Evolutionary conservation across 2,329 filamentous ascomycete genomes (phyloP), one percentile per base, ranked within the genome.

Genomic region (Apiospora saccharicola): DNA sequence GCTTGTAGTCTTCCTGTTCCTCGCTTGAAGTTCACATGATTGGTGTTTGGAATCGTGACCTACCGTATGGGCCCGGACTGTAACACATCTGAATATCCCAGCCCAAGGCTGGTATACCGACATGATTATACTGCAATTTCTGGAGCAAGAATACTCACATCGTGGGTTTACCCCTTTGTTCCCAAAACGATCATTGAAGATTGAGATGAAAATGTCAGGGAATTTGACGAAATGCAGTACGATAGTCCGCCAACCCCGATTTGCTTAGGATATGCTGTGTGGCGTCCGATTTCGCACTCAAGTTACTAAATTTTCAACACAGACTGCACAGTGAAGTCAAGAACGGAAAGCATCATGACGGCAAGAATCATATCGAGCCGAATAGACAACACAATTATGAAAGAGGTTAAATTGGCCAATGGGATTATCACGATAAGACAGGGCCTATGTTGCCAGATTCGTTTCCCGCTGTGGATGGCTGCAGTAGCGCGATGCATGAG

Each of bases 401-500:
- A 64, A 41, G 57, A 64, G 41, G 57, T 41, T 8, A 34, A 22
- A 53, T 26, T 51, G 47, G 34, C 68, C 68, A 70, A 70, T 70
- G n/a, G 37, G 68, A 19, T 22, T 26, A 1, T 34, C n/a, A 41
- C 68, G 68, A 70, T 70, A 70, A 70, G 46, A 51, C 68, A 70
- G 46, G 67, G 44, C 67, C 49, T 69, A 22, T 47, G 44, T 69
- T 69, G 67, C 67, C 67, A 69, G 67, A 46, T 49, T 46, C 44
- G 44, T 44, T 49, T 34, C 67, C 37, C 67, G 43, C 67, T 49
- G 26, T 46, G 43, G 44, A 47, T n/a, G 47, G 67, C 26, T n/a
- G 67, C 44, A 64, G 57, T 64, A 64, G 57, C 57, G 57, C 57
- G 57, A 64, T 64, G 57, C 57, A 64, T 64, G 57, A 64, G 57